Conservation (phyloP, 495 filamentous ascomycete species). For the Ramalina intermedia region DNA sequence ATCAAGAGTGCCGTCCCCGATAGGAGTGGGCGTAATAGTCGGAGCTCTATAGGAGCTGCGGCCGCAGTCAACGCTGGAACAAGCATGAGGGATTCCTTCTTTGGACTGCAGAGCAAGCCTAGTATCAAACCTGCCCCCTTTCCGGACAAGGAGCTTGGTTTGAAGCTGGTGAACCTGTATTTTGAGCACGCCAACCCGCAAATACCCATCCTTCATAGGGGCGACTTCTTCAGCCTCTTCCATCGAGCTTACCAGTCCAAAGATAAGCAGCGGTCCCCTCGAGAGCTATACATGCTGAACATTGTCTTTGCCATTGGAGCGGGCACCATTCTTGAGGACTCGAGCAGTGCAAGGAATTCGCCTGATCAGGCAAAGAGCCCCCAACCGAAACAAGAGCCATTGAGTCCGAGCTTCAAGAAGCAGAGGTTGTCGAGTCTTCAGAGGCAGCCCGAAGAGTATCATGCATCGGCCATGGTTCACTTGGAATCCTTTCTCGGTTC, state of each 20-base stretch:
- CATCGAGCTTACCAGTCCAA: constrained; percentile 60
- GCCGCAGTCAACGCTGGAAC: constrained; percentile 35
- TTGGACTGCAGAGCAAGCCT: constrained; percentile 80
- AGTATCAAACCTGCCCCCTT: constrained; percentile 77
- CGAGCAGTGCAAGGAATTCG: constrained; percentile 23
- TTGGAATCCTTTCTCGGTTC: constrained; percentile 73
- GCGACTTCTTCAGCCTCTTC: constrained; percentile 74
- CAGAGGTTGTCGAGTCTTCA: constrained; percentile 45
- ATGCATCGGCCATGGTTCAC: constrained; percentile 84
- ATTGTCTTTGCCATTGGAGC: constrained; percentile 97
- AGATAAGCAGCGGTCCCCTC: constrained; percentile 54
- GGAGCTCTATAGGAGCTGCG: constrained; percentile 30
- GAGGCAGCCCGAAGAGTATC: constrained; percentile 85
- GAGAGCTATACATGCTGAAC: constrained; percentile 83
- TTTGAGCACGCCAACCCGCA: constrained; percentile 95
- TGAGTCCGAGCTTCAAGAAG: constrained; percentile 33
- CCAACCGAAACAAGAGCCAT: constrained; percentile 23
- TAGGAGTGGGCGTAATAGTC: constrained; percentile 37
- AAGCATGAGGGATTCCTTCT: constrained; percentile 88
- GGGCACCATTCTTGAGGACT: constrained; percentile 73
- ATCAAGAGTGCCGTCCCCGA: constrained; percentile 73
- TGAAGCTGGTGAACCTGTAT: constrained; percentile 64
- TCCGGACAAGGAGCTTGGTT: constrained; percentile 57
- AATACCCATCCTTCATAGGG: constrained; percentile 78
- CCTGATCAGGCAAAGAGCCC: constrained; percentile 21